phyloP scores from a whole-genome alignment of 345 rosid genomes.

The Eutrema heterophyllum region DNA sequence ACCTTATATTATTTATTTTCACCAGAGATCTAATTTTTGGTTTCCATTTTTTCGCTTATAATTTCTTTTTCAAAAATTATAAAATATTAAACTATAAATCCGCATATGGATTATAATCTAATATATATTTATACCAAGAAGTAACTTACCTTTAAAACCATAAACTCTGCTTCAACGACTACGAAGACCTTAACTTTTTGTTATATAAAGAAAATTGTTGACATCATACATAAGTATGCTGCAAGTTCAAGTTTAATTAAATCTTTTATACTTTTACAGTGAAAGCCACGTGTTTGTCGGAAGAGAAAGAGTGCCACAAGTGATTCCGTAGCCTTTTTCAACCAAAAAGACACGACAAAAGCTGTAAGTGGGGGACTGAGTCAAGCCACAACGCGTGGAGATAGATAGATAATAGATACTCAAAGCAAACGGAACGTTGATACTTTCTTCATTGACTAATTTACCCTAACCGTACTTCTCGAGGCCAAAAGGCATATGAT shows the following conservation, averaged over 20 bases:
- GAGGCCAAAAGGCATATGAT: background rate
- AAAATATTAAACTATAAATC: no score
- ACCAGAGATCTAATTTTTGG: no score
- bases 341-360: constrained; percentile 22
- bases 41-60: no score
- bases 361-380: constrained; percentile 11
- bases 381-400: constrained; percentile 30
- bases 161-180: no score
- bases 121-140: no score
- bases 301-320: constrained; percentile 9
- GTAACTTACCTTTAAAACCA: no score
- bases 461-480: constrained; percentile 1
- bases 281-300: constrained; percentile 16
- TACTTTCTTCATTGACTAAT: constrained; percentile 15
- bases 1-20: no score
- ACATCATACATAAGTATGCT: background rate
- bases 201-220: no score
- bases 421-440: constrained; percentile 19
- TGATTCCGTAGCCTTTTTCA: constrained; percentile 5
- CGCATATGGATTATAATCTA: no score
- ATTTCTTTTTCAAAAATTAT: no score
- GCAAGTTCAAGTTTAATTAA: background rate
- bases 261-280: background rate
- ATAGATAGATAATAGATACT: background rate
- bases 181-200: background rate